Percentiles rank a stretch among this genome's conserved stretches.
Evolutionary conservation across 129 eudicot species (phyloP).

Genomic region (Pulicaria dysenterica): DNA sequence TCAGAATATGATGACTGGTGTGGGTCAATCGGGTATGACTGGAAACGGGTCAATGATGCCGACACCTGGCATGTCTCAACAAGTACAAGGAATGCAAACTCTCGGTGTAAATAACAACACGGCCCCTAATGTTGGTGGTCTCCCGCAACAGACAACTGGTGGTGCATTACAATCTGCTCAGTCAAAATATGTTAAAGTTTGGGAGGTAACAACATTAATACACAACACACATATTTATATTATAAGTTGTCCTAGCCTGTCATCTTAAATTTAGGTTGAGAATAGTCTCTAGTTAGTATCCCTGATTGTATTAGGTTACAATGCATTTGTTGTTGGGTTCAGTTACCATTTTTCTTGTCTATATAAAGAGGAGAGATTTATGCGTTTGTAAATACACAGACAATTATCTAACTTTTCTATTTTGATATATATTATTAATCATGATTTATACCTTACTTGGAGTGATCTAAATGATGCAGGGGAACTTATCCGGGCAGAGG

Average conservation of each 20-base stretch:
- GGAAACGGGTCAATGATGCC: conserved; percentile 83
- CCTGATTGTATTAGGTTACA: no score
- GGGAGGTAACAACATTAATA: conserved; percentile 73
- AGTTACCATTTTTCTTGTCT: no score
- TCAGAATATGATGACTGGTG: conserved; percentile 64
- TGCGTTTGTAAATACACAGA: no score
- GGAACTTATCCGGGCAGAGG: conserved; percentile 96
- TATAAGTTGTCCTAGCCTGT: background rate
- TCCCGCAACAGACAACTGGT: conserved; percentile 56
- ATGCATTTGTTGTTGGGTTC: no score
- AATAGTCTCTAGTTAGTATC: no score
- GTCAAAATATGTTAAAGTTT: conserved; percentile 91
- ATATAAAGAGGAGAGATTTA: no score
- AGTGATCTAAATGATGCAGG: conserved; percentile 53
- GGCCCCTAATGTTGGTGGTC: conserved; percentile 63
- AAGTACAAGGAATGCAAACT: conserved; percentile 73
- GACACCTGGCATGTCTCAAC: conserved; percentile 49
- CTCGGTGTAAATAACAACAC: conserved; percentile 61
- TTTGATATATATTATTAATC: background rate
- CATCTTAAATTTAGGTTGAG: no score
- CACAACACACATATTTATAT: background rate
- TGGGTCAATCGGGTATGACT: conserved; percentile 54
- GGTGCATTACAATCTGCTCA: conserved; percentile 66
- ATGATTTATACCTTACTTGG: background rate
- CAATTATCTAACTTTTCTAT: background rate